Evolutionary conservation across 805 yeast species (phyloP), one percentile per base, ranked within the genome.

Genomic region (Nakazawaea peltata): DNA sequence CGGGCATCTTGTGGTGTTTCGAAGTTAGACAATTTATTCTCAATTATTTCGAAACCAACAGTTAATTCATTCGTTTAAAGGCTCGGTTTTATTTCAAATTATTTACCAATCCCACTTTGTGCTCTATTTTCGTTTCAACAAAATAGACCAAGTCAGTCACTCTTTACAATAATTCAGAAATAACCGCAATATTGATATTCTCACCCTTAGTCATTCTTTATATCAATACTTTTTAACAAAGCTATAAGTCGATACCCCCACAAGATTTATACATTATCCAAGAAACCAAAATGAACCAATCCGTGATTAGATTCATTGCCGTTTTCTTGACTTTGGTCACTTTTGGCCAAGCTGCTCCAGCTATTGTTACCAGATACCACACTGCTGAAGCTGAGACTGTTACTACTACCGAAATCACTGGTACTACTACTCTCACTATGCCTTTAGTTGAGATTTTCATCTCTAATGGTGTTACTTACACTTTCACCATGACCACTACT

Each of bases 371-470:
- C 3, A 49, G 54, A 33, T 44, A 48, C 17, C 51, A 49, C 36
- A 53, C 56, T 22, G 57, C 57, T 4, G 50, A 50, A 5, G 52
- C 57, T n/a, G 50, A 52, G 19, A 57, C 65, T 13, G 51, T 52
- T 7, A 49, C 58, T 6, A 44, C 42, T 8, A 44, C 46, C 7
- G 41, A 50, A 50, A 55, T 46, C 28, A 58, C 63, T 22, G 68
- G 74, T 1, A 74, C 70, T 28, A 67, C 72, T 19, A 69, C 76
- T 11, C 54, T 67, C 14, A 57, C 61, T 43, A 57, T 69, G 40
- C 77, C 78, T 18, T 65, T 75, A 14, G 77, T 73, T 26, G 68
- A 71, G 42, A 53, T 73, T 13, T 57, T 70, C 28, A 63, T 73
- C 33, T 69, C 74, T 7, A 62, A 69, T 47, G 76, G 73, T 32